phyloP scores from a whole-genome alignment of 2,329 filamentous ascomycete genomes.

The Xylogone sp. region DNA sequence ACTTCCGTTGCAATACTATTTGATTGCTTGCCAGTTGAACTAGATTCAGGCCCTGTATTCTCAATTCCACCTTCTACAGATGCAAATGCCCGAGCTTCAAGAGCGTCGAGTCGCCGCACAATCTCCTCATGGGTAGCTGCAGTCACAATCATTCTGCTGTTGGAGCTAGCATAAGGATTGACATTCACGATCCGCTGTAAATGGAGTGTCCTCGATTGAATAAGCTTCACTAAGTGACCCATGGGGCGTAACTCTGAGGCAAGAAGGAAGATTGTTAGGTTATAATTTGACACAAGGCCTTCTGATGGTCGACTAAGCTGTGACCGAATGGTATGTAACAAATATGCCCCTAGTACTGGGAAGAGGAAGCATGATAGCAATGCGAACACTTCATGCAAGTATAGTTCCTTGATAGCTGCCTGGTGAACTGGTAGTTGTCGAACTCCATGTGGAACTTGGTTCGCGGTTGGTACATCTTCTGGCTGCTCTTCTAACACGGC shows the following conservation, averaged over 20 bases:
- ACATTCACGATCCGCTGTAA: slow-evolving; percentile 69
- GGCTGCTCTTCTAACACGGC: slow-evolving; percentile 22
- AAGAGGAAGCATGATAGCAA: slow-evolving; percentile 75
- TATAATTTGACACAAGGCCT: slow-evolving; percentile 86
- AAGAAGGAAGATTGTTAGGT: slow-evolving; percentile 84
- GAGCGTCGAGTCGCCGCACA: slow-evolving; percentile 60
- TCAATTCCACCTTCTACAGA: slow-evolving; percentile 25
- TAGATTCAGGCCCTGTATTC: slow-evolving; percentile 29
- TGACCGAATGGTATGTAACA: slow-evolving; percentile 75
- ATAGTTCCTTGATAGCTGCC: slow-evolving; percentile 59
- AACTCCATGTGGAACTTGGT: slow-evolving; percentile 12
- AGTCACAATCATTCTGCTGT: slow-evolving; percentile 4
- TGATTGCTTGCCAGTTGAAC: slow-evolving; percentile 34
- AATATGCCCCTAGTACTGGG: slow-evolving; percentile 74
- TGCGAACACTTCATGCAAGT: slow-evolving; percentile 70
- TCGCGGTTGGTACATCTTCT: neutral
- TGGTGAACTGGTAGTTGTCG: slow-evolving; percentile 20
- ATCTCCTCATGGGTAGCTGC: slow-evolving; percentile 51
- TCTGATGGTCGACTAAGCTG: slow-evolving; percentile 82
- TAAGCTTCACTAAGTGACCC: slow-evolving; percentile 75
- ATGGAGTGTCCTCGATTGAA: slow-evolving; percentile 74
- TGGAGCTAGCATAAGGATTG: slow-evolving; percentile 40
- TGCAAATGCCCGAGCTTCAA: slow-evolving; percentile 57
- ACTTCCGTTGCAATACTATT: slow-evolving; percentile 49
- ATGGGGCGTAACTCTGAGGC: slow-evolving; percentile 82